Percentiles rank a stretch among this genome's conserved stretches.
These are phyloP conservation scores for Acanthamoeba castellanii DNA, from an alignment of 208 protist species.

Conservation along the genomic window DNA sequence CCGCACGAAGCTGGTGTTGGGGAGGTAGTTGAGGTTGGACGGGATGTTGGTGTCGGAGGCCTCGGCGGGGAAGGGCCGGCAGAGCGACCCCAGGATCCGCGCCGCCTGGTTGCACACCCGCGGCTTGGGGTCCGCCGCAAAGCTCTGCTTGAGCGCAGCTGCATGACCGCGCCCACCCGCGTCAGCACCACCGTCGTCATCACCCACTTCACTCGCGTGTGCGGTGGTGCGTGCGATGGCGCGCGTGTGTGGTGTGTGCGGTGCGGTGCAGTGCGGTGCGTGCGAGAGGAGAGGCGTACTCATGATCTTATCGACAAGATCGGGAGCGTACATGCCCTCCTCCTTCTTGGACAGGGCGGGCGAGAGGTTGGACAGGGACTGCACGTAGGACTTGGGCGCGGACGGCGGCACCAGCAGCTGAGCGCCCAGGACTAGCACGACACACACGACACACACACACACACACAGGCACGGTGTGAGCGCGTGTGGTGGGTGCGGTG, in stretches of 20 bases:
- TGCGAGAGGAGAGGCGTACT: too few relatives aligned
- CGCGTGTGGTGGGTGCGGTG: too few relatives aligned
- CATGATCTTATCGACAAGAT: constrained; percentile 51
- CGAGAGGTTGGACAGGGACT: neutral
- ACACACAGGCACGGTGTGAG: neutral
- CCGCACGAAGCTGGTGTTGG: constrained; percentile 61
- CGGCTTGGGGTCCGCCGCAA: constrained; percentile 49
- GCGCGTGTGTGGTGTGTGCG: too few relatives aligned
- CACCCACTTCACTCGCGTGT: too few relatives aligned
- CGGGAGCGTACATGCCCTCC: constrained; percentile 58
- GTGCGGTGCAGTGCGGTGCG: too few relatives aligned
- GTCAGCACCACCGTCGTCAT: too few relatives aligned
- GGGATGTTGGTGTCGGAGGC: constrained; percentile 63
- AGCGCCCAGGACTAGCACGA: constrained; percentile 27
- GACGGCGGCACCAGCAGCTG: constrained; percentile 60
- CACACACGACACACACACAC: neutral
- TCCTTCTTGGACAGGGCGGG: constrained; percentile 69
- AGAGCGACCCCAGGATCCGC: constrained; percentile 19
- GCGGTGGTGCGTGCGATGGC: too few relatives aligned
- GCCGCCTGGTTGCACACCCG: constrained; percentile 61
- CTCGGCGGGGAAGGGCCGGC: constrained; percentile 33
- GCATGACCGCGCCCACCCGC: neutral
- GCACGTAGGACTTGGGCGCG: constrained; percentile 24
- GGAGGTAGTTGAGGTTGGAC: constrained; percentile 67
- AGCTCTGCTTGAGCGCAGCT: constrained; percentile 31